These are phyloP conservation scores for Calonectria hongkongensis DNA, from an alignment of 2,329 filamentous ascomycete genomes.

Conservation along the genomic window DNA sequence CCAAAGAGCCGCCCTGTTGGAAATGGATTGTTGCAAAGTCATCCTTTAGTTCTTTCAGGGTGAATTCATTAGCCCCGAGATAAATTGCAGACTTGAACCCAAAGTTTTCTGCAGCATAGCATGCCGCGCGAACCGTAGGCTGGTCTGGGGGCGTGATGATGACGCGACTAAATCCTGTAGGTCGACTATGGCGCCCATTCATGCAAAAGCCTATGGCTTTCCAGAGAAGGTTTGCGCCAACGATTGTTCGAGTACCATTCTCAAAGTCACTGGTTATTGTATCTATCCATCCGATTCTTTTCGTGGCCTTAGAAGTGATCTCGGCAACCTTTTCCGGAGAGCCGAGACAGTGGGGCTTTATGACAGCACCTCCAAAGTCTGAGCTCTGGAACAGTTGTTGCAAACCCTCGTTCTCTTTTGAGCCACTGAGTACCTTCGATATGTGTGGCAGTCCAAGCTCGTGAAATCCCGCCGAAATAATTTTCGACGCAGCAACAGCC, in stretches of 20 bases:
- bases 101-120: constrained; percentile 1
- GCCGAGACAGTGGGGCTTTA: too few relatives aligned
- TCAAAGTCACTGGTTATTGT: neutral
- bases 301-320: neutral
- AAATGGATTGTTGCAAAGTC: neutral
- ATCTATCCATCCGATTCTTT: neutral
- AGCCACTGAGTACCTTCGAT: neutral
- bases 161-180: neutral
- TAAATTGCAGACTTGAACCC: neutral
- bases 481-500: neutral
- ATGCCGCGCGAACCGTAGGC: neutral
- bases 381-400: neutral
- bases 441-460: constrained; percentile 7
- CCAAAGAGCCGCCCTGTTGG: neutral
- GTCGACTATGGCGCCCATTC: neutral
- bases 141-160: neutral
- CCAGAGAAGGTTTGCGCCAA: neutral
- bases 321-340: neutral
- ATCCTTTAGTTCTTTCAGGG: neutral
- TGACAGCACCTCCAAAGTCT: neutral
- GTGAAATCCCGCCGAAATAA: neutral
- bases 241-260: neutral
- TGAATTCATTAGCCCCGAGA: neutral
- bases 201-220: neutral
- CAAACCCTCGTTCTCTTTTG: neutral